phyloP scores from a whole-genome alignment of 345 rosid species.

The Hibiscus tridactylites region DNA sequence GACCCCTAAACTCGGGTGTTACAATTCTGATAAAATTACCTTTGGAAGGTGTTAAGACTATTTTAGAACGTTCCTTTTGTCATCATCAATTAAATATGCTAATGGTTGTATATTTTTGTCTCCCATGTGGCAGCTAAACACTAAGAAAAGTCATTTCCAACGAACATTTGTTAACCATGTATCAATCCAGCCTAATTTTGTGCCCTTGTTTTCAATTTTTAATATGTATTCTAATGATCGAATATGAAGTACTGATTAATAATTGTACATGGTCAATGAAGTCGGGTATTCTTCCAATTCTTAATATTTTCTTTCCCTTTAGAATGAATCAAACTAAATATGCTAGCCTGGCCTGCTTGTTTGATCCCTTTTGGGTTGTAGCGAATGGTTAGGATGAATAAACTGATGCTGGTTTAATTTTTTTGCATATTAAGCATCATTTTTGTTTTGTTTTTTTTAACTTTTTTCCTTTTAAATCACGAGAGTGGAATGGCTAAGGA shows the following conservation, averaged over 20 bases:
- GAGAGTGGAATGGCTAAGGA: neutral
- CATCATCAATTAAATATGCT: constrained; percentile 1
- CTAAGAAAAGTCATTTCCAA: constrained; percentile 88
- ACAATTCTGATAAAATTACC: too few species aligned
- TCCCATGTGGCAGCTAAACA: constrained; percentile 57
- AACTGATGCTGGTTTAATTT: neutral
- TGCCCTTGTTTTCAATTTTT: neutral
- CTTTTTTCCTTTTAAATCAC: neutral
- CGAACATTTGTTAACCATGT: constrained; percentile 96
- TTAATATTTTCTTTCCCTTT: neutral
- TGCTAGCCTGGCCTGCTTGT: too few species aligned
- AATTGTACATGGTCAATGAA: neutral
- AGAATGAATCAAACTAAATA: neutral
- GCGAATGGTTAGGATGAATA: neutral
- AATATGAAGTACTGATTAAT: neutral
- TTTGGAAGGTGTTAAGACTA: too few species aligned
- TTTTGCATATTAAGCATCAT: neutral
- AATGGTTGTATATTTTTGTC: constrained; percentile 3
- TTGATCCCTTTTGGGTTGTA: neutral
- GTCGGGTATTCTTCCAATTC: neutral
- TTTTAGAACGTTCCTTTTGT: neutral
- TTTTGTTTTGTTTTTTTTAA: neutral
- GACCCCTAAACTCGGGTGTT: too few species aligned
- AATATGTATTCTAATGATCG: neutral
- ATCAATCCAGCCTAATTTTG: constrained; percentile 10